Percentiles rank a stretch among this genome's conserved stretches.
Evolutionary conservation across 140 eudicot species (phyloP).

Genomic region (Ambrosia hybrid): DNA sequence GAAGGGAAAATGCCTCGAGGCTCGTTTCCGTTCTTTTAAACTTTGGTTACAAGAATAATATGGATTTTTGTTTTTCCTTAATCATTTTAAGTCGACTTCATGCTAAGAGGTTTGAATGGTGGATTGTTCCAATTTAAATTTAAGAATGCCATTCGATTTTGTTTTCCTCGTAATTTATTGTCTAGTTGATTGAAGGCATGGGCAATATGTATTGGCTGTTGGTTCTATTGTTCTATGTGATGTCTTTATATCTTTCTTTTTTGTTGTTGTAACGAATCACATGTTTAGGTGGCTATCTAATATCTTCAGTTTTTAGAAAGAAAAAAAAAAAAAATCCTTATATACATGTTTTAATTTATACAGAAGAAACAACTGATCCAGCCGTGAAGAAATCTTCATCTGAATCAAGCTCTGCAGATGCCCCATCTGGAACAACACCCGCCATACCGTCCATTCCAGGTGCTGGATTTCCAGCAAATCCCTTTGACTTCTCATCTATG

Average conservation of each 20-base stretch:
- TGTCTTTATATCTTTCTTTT: too few species aligned
- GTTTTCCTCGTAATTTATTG: not conserved
- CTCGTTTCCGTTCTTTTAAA: too few species aligned
- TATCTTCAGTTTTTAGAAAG: not conserved
- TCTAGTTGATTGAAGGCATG: too few species aligned
- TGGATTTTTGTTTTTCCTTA: not conserved
- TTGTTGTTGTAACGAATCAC: conserved; percentile 8
- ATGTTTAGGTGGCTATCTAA: not conserved
- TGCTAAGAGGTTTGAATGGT: not conserved
- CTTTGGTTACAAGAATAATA: not conserved
- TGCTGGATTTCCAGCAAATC: not conserved
- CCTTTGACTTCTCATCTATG: conserved; percentile 1
- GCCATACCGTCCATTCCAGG: conserved; percentile 5
- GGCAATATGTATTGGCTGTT: too few species aligned
- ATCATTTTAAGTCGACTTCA: not conserved
- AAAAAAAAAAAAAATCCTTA: not conserved
- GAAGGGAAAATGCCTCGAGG: too few species aligned
- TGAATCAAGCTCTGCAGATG: conserved; percentile 39
- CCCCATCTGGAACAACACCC: conserved; percentile 41
- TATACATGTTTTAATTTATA: not conserved
- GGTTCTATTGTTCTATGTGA: too few species aligned
- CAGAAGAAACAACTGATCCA: conserved; percentile 45
- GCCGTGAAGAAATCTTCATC: conserved; percentile 34
- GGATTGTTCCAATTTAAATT: not conserved
- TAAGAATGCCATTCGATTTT: not conserved